Percentiles rank a stretch among this genome's conserved stretches.
These are phyloP conservation scores for Suhomyces kilbournensis DNA, from an alignment of 805 yeast genomes.

Conservation along the genomic window DNA sequence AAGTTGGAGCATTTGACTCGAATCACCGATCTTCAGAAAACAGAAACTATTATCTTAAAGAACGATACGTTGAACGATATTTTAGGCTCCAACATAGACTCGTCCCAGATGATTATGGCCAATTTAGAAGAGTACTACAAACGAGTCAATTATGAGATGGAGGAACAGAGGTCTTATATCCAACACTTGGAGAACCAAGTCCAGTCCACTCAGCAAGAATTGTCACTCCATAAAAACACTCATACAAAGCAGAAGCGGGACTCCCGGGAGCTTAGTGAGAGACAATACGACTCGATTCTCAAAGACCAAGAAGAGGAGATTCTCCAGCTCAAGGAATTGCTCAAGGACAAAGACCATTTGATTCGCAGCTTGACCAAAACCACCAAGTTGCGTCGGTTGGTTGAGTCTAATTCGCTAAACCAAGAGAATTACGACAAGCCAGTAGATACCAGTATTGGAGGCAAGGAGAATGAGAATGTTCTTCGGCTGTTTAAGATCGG, in stretches of 20 bases:
- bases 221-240: background rate
- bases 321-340: constrained; percentile 54
- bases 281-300: constrained; percentile 33
- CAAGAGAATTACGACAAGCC: background rate
- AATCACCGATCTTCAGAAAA: constrained; percentile 56
- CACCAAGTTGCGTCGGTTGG: constrained; percentile 51
- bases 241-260: constrained; percentile 3
- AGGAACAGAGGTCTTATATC: constrained; percentile 59
- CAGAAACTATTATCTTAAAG: constrained; percentile 54
- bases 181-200: constrained; percentile 57
- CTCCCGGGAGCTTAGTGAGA: constrained; percentile 8
- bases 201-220: constrained; percentile 19
- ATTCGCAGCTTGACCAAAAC: constrained; percentile 71
- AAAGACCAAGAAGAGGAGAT: constrained; percentile 66
- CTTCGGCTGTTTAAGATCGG: constrained; percentile 22
- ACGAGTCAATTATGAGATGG: constrained; percentile 48
- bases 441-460: background rate
- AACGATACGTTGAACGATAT: constrained; percentile 60
- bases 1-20: constrained; percentile 68
- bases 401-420: constrained; percentile 30
- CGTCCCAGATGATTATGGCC: constrained; percentile 43
- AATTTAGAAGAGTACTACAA: constrained; percentile 49
- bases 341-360: constrained; percentile 74
- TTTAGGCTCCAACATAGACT: constrained; percentile 42
- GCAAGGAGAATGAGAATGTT: constrained; percentile 11